Evolutionary conservation across 2,329 filamentous ascomycete species (phyloP), one percentile per base, ranked within the genome.

Genomic region (Penicillium hesseltinei): DNA sequence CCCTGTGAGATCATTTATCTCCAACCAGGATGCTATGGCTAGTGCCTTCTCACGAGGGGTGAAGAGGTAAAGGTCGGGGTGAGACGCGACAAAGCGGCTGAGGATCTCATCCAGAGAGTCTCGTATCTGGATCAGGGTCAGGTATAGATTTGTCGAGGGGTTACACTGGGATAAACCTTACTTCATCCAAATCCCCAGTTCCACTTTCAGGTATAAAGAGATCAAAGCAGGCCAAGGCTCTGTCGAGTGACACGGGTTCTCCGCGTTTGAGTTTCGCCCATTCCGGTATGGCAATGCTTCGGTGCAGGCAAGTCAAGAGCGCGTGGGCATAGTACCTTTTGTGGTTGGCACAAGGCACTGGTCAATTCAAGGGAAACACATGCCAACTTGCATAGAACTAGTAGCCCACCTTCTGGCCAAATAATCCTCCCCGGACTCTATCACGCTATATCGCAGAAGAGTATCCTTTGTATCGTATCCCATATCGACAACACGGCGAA

Each of bases 401-500:
- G 23, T 42, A 59, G 53, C 64, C 47, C 56, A 74, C 76, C 88
- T 86, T 72, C 90, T 84, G 15, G 93, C 90, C 66, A 99, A 77
- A 52, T 89, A 84, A 76, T 97, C 91, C 15, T 89, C 84, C 40
- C 84, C 80, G 13, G 88, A 82, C 17, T 81, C 77, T 35, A 82
- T 80, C 11, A 78, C 78, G 59, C 82, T 84, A 69, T 96, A 87
- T 54, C 82, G 79, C 59, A 92, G 68, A 48, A 97, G 81, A 54
- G 87, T 87, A 72, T 97, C 92, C 72, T 97, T 97, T 45, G 88
- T 90, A 77, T 97, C 92, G 68, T 92, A 93, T 0, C 92, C 92
- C 67, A 87, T 81, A 29, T 80, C 77, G 52, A 89, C 86, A 60
- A 97, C 89, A 50, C 82, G 77, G 65, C 89, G 84, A 61, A 91